These are phyloP conservation scores for Cerrena zonata DNA, from an alignment of 1,284 basidiomycete genomes.

Conservation along the genomic window DNA sequence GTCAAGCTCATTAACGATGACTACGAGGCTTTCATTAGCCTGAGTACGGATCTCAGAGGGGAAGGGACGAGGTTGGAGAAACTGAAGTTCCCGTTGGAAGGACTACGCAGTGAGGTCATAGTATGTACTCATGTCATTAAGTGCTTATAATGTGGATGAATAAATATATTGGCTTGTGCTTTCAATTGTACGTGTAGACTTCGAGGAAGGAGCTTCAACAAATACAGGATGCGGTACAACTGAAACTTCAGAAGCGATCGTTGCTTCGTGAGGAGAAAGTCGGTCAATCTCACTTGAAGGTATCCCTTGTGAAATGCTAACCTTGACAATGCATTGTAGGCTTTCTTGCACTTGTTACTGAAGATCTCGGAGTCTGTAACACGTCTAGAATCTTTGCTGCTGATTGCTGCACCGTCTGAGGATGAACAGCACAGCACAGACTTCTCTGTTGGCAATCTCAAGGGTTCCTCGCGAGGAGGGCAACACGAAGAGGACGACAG, in stretches of 20 bases:
- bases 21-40: slow-evolving; percentile 94
- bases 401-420: slow-evolving; percentile 52
- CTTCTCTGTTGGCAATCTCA: slow-evolving; percentile 27
- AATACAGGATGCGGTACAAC: slow-evolving; percentile 71
- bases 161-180: neutral
- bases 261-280: slow-evolving; percentile 81
- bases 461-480: slow-evolving; percentile 1
- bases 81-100: slow-evolving; percentile 60
- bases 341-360: slow-evolving; percentile 75
- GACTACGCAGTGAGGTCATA: slow-evolving; percentile 62
- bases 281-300: slow-evolving; percentile 9
- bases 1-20: slow-evolving; percentile 95
- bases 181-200: slow-evolving; percentile 34
- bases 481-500: slow-evolving; percentile 34
- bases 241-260: slow-evolving; percentile 69
- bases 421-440: slow-evolving; percentile 32
- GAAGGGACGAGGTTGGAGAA: slow-evolving; percentile 71
- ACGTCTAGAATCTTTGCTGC: slow-evolving; percentile 75
- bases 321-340: slow-evolving; percentile 37
- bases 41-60: slow-evolving; percentile 83
- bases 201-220: slow-evolving; percentile 57
- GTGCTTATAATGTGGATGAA: slow-evolving; percentile 2
- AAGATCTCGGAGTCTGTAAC: slow-evolving; percentile 84
- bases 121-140: slow-evolving; percentile 39
- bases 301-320: neutral